Percentiles rank a stretch among this genome's conserved stretches.
These are phyloP conservation scores for Zymoseptoria brevis DNA, from an alignment of 2,329 filamentous ascomycete species.

Conservation along the genomic window DNA sequence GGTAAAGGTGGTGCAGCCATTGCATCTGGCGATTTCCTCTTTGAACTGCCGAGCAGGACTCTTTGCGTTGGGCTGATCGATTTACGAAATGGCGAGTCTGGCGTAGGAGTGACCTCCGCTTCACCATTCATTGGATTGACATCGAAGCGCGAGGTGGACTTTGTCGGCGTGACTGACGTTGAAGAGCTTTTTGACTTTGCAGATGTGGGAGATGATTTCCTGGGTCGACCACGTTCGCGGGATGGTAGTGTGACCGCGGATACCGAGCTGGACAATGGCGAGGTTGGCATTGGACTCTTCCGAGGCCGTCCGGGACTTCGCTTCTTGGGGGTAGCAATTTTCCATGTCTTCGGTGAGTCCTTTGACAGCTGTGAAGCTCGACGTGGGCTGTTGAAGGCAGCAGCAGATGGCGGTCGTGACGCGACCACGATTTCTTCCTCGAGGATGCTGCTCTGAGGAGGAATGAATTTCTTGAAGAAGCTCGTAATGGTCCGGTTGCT, in stretches of 20 bases:
- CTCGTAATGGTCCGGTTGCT: conserved; percentile 31
- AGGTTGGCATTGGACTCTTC: neutral
- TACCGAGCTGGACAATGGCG: neutral
- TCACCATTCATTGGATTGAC: conserved; percentile 8
- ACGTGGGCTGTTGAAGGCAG: neutral
- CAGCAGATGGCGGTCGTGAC: neutral
- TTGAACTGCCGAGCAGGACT: neutral
- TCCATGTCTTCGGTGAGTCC: neutral
- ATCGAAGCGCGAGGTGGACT: neutral
- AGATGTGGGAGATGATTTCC: neutral
- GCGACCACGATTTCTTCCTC: conserved; percentile 24
- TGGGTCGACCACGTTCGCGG: neutral
- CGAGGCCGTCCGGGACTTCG: neutral
- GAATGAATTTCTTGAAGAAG: conserved; percentile 39
- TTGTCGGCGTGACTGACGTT: neutral
- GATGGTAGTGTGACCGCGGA: neutral
- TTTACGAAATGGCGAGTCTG: conserved; percentile 10
- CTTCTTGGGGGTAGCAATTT: neutral
- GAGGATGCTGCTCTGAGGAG: conserved; percentile 19
- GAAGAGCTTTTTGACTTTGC: neutral
- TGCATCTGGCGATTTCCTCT: conserved; percentile 1
- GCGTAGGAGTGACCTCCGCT: conserved; percentile 8
- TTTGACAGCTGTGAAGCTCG: neutral
- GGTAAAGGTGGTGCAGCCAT: conserved; percentile 4
- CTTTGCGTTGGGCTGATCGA: conserved; percentile 6